These are phyloP conservation scores for Atkinsonella hypoxylon DNA, from an alignment of 2,329 filamentous ascomycete genomes.

Conservation along the genomic window DNA sequence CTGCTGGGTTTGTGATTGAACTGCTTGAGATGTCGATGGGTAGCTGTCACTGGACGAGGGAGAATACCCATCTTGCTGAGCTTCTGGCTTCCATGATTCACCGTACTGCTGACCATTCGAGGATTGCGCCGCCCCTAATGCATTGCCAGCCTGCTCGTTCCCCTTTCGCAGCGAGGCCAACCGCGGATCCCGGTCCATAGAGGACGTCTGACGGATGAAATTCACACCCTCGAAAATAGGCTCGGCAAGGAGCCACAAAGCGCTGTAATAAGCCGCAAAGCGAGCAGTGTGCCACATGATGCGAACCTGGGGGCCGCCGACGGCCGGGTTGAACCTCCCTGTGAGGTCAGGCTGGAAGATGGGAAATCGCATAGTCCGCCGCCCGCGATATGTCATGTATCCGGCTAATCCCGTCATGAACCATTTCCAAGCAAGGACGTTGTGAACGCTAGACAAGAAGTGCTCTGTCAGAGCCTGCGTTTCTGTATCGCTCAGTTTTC, in stretches of 20 bases:
- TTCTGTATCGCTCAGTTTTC: constrained; percentile 24
- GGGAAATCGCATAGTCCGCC: constrained; percentile 27
- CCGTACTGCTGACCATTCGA: constrained; percentile 8
- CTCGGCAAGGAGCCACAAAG: constrained; percentile 13
- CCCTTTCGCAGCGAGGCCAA: constrained; percentile 14
- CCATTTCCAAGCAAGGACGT: constrained; percentile 18
- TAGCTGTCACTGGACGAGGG: constrained; percentile 4
- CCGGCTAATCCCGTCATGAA: constrained; percentile 15
- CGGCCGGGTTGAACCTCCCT: constrained; percentile 18
- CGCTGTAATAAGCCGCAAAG: constrained; percentile 21
- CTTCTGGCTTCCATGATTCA: constrained; percentile 10
- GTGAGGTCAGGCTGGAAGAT: constrained; percentile 24
- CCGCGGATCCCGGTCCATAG: constrained; percentile 18
- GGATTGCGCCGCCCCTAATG: constrained; percentile 8
- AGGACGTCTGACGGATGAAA: constrained; percentile 13
- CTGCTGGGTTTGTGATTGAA: constrained; percentile 5
- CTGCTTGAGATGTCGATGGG: background rate
- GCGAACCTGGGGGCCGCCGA: constrained; percentile 16
- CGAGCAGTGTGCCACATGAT: constrained; percentile 25
- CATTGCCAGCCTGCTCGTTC: constrained; percentile 9
- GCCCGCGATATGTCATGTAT: constrained; percentile 16
- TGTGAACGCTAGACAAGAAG: constrained; percentile 19
- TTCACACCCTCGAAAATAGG: constrained; percentile 20
- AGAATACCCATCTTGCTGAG: constrained; percentile 8
- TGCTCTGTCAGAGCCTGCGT: constrained; percentile 23